Evolutionary conservation across 768 basidiomycete genomes (phyloP).

Genomic region (Russula foetens): DNA sequence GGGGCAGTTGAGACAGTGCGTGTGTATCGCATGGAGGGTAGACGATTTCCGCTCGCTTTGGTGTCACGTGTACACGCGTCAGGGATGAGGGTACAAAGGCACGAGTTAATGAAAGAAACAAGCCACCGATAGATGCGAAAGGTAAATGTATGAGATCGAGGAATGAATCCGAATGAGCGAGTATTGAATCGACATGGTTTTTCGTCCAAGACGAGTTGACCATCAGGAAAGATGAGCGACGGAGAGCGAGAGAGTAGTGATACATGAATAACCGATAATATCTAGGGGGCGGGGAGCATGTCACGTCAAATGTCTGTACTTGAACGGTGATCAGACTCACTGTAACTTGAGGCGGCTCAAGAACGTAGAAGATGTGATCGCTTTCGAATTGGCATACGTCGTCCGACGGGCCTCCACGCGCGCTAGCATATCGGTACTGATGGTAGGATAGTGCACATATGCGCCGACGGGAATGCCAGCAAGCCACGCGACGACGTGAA

Average conservation of each 20-base stretch:
- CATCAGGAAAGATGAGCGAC: conserved; percentile 71
- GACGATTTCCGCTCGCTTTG: conserved; percentile 41
- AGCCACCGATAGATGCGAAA: not conserved
- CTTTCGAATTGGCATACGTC: conserved; percentile 54
- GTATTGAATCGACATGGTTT: conserved; percentile 68
- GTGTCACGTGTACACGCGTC: conserved; percentile 2
- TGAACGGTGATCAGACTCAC: conserved; percentile 31
- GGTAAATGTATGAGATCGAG: conserved; percentile 38
- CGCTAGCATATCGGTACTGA: conserved; percentile 88
- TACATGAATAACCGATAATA: conserved; percentile 89
- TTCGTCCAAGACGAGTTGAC: conserved; percentile 96
- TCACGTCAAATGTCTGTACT: not conserved
- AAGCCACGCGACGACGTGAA: conserved; percentile 62
- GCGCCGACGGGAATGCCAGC: conserved; percentile 69
- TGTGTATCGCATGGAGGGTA: conserved; percentile 91
- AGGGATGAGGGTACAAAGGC: not conserved
- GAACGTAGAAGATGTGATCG: conserved; percentile 44
- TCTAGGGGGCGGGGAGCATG: conserved; percentile 29
- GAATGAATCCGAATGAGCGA: conserved; percentile 45
- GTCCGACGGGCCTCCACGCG: conserved; percentile 55
- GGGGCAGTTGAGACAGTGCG: conserved; percentile 50
- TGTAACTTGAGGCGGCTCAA: conserved; percentile 56
- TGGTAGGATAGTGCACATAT: conserved; percentile 95
- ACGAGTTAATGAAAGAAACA: not conserved
- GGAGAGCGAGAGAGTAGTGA: conserved; percentile 69